Evolutionary conservation across 345 rosid genomes (phyloP).

Genomic region (Gossypium raimondii): DNA sequence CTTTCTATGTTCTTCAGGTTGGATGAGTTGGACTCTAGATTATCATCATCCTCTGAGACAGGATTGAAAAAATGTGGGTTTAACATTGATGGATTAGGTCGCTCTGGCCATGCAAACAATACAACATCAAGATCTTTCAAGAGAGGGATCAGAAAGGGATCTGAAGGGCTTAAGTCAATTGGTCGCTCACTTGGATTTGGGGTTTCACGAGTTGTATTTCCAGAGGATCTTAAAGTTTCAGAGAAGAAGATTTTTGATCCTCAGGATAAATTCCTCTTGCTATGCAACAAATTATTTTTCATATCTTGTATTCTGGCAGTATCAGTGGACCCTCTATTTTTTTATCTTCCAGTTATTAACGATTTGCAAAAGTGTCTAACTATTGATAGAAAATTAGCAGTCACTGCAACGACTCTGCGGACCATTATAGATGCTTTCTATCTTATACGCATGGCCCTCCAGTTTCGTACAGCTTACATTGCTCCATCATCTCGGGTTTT

Average conservation of each 20-base stretch:
- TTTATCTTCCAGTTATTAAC: slow-evolving; percentile 81
- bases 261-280: slow-evolving; percentile 73
- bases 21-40: slow-evolving; percentile 86
- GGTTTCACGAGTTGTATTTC: slow-evolving; percentile 83
- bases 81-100: slow-evolving; percentile 55
- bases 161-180: slow-evolving; percentile 84
- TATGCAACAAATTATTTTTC: slow-evolving; percentile 71
- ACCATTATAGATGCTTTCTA: slow-evolving; percentile 71
- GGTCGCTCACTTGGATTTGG: slow-evolving; percentile 90
- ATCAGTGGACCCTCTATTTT: slow-evolving; percentile 81
- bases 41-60: slow-evolving; percentile 58
- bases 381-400: slow-evolving; percentile 67
- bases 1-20: slow-evolving; percentile 45
- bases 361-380: slow-evolving; percentile 49
- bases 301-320: slow-evolving; percentile 81
- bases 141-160: slow-evolving; percentile 71
- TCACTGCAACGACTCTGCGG: slow-evolving; percentile 64
- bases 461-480: slow-evolving; percentile 90
- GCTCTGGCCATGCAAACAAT: slow-evolving; percentile 36
- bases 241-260: slow-evolving; percentile 87
- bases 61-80: slow-evolving; percentile 62
- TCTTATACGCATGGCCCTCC: slow-evolving; percentile 82
- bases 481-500: slow-evolving; percentile 96
- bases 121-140: slow-evolving; percentile 66
- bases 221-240: slow-evolving; percentile 88